Evolutionary conservation across 2,329 filamentous ascomycete genomes (phyloP).

Genomic region (Setomelanomma holmii): DNA sequence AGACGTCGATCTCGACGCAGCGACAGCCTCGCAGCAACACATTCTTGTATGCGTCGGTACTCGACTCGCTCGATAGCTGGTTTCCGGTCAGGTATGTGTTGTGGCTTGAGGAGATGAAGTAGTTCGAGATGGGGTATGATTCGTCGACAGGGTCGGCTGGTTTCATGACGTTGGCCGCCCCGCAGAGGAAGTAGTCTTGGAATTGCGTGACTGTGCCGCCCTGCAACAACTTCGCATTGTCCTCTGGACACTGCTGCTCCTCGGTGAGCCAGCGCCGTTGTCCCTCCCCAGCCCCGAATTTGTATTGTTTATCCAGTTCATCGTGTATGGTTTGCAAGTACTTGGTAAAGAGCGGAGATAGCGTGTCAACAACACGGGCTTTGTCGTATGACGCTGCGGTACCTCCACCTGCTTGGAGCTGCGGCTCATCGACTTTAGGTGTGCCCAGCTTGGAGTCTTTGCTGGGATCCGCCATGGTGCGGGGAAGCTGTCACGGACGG

Average conservation of each 20-base stretch:
- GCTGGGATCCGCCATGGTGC: neutral
- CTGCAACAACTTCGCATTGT: conserved; percentile 33
- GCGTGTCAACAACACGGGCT: conserved; percentile 38
- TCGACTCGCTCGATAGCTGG: conserved; percentile 79
- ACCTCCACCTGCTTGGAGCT: conserved; percentile 50
- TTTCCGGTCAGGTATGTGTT: conserved; percentile 92
- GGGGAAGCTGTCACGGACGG: too few species aligned
- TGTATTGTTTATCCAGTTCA: conserved; percentile 38
- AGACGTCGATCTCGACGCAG: conserved; percentile 94
- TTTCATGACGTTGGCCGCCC: conserved; percentile 55
- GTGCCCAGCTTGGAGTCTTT: conserved; percentile 40
- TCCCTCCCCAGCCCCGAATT: conserved; percentile 41
- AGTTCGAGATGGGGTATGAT: conserved; percentile 78
- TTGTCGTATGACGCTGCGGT: conserved; percentile 36
- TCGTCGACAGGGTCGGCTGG: conserved; percentile 60
- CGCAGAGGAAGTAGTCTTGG: conserved; percentile 55
- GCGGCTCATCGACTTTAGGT: conserved; percentile 39
- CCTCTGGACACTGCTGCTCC: conserved; percentile 34
- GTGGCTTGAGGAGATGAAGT: conserved; percentile 94
- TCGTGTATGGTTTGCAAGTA: conserved; percentile 40
- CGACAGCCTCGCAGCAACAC: conserved; percentile 80
- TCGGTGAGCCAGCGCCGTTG: conserved; percentile 39
- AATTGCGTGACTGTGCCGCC: conserved; percentile 43
- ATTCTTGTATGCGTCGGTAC: conserved; percentile 77
- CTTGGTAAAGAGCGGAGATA: conserved; percentile 35